Evolutionary conservation across 139 green algal species (phyloP), one percentile per base, ranked within the genome.

Genomic region (Coccomyxa sp.): DNA sequence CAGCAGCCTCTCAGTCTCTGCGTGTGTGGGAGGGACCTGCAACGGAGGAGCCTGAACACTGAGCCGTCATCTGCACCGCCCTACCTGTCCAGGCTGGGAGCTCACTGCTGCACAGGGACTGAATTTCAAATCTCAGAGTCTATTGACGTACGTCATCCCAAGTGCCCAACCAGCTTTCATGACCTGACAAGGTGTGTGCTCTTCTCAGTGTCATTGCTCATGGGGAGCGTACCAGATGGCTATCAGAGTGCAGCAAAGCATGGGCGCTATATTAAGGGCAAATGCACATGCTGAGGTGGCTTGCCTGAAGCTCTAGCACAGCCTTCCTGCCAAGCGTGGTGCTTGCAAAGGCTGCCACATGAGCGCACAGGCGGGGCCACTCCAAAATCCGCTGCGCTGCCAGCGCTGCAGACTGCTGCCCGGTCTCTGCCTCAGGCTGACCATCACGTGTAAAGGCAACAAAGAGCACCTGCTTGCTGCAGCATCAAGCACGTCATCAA

Each of bases 371-470:
- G 16, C 81, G 68, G 7, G 71, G 68, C 92, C 92, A 96, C 39
- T 94, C 88, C 68, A 96, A 77, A 75, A 93, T 87, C 0, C 38
- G 9, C n/a, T 93, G 77, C 3, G 91, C 92, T 27, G 86, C 86
- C 12, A 64, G 54, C 39, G 85, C 90, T 0, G 90, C 90, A 6
- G 90, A 86, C 0, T 86, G 85, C 7, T 84, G 75, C 6, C 50
- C 76, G 12, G 44, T 22, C 9, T 4, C 0, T 75, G n/a, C n/a
- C n/a, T n/a, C n/a, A n/a, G n/a, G n/a, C n/a, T n/a, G n/a, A n/a
- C n/a, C n/a, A n/a, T n/a, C n/a, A n/a, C n/a, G n/a, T n/a, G n/a
- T n/a, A n/a, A n/a, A n/a, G n/a, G n/a, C n/a, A n/a, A n/a, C n/a
- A n/a, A n/a, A n/a, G n/a, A n/a, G n/a, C n/a, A n/a, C n/a, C n/a